These are phyloP conservation scores for Phytophthora foliorum DNA, from an alignment of 352 stramenopile genomes.

Conservation along the genomic window DNA sequence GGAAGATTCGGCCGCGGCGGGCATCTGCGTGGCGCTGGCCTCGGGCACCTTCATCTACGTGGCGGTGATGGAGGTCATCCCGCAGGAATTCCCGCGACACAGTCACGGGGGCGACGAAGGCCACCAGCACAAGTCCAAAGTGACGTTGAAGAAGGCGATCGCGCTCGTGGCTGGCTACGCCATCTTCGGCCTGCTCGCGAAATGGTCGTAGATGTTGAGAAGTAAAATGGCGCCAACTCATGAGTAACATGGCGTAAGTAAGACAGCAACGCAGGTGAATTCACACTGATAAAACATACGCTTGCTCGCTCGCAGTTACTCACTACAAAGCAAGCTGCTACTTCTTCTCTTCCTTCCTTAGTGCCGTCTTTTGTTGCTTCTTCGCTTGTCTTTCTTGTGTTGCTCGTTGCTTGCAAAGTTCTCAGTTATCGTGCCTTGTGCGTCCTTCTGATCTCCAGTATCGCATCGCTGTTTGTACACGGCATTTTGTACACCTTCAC, in stretches of 20 bases:
- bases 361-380: constrained; percentile 26
- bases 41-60: constrained; percentile 90
- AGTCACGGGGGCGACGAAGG: constrained; percentile 28
- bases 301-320: constrained; percentile 20
- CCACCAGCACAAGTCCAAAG: constrained; percentile 29
- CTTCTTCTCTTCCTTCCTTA: constrained; percentile 29
- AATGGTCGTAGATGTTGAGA: constrained; percentile 63
- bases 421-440: constrained; percentile 34
- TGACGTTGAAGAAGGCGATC: constrained; percentile 53
- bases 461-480: constrained; percentile 51
- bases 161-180: constrained; percentile 74
- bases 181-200: constrained; percentile 81
- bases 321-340: constrained; percentile 14
- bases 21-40: constrained; percentile 71
- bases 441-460: constrained; percentile 42
- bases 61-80: constrained; percentile 88
- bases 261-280: constrained; percentile 27
- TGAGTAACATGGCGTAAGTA: constrained; percentile 8
- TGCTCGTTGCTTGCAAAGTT: constrained; percentile 31
- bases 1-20: constrained; percentile 61
- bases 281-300: constrained; percentile 41
- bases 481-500: constrained; percentile 47
- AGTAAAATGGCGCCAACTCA: not conserved
- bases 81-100: constrained; percentile 78
- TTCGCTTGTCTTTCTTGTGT: constrained; percentile 24